Conservation (phyloP, 2,329 filamentous ascomycete species). For the Venturia pyrina region DNA sequence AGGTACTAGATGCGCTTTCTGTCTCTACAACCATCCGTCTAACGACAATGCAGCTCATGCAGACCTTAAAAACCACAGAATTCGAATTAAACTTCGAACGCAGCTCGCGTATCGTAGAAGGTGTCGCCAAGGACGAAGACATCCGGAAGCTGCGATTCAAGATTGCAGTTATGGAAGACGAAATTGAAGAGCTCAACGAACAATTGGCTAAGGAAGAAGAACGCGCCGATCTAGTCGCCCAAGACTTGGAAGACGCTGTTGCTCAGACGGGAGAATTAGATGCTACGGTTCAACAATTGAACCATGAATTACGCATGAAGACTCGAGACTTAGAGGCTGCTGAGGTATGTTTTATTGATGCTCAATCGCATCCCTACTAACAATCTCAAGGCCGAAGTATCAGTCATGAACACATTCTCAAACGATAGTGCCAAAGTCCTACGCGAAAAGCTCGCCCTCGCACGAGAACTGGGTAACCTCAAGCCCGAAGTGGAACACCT, state of each 20-base stretch:
- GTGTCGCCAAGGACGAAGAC: conserved; percentile 66
- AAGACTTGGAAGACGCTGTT: conserved; percentile 38
- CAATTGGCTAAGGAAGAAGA: conserved; percentile 51
- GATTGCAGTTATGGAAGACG: conserved; percentile 61
- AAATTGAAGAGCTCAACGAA: conserved; percentile 58
- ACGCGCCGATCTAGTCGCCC: conserved; percentile 46
- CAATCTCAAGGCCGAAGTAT: conserved; percentile 54
- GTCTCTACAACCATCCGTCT: neutral
- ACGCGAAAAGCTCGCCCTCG: conserved; percentile 52
- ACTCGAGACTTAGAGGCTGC: conserved; percentile 46
- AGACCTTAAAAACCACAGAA: conserved; percentile 40
- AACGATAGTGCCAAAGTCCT: conserved; percentile 53
- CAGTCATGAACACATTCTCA: conserved; percentile 55
- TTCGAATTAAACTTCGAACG: conserved; percentile 64
- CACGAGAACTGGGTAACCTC: conserved; percentile 47
- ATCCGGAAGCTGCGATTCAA: conserved; percentile 59
- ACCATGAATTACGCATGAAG: conserved; percentile 42
- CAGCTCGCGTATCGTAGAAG: conserved; percentile 52
- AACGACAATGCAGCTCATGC: conserved; percentile 31
- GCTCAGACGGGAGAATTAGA: conserved; percentile 38
- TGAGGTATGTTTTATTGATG: conserved; percentile 43
- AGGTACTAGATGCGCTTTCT: neutral
- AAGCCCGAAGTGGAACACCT: conserved; percentile 55
- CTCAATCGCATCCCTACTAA: conserved; percentile 23
- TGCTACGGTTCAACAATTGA: conserved; percentile 32